Percentiles rank a stretch among this genome's conserved stretches.
Conservation (phyloP, 768 basidiomycete genomes). For the Pulveroboletus sp. region DNA sequence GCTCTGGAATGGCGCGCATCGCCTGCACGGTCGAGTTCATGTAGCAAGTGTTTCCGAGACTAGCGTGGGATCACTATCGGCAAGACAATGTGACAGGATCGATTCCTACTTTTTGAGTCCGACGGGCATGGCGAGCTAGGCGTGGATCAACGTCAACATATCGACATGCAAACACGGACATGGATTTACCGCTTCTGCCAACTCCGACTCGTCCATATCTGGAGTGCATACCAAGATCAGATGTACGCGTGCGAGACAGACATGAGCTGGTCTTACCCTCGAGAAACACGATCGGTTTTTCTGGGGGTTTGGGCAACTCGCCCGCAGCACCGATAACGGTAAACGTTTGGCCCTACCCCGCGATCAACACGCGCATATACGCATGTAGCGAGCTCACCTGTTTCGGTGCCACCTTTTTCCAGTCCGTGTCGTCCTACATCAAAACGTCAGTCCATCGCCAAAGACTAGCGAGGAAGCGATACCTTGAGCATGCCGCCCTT, state of each 20-base stretch:
- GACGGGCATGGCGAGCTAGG: conserved; percentile 73
- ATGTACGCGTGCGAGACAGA: background rate
- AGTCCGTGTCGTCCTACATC: conserved; percentile 77
- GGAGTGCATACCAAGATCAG: conserved; percentile 17
- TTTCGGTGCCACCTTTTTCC: conserved; percentile 83
- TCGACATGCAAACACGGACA: background rate
- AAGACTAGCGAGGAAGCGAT: background rate
- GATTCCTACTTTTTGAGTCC: conserved; percentile 68
- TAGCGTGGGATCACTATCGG: conserved; percentile 17
- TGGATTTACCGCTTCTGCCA: conserved; percentile 74
- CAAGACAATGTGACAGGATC: background rate
- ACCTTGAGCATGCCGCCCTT: conserved; percentile 92
- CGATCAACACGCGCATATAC: conserved; percentile 1
- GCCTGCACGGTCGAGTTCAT: conserved; percentile 96
- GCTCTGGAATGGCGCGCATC: conserved; percentile 88
- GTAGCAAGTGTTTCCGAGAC: conserved; percentile 94
- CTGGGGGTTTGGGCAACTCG: conserved; percentile 86
- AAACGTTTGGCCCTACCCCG: conserved; percentile 74
- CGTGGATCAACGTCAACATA: conserved; percentile 1
- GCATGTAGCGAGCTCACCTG: conserved; percentile 44
- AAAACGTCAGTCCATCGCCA: background rate
- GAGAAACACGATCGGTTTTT: conserved; percentile 74
- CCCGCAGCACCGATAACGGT: conserved; percentile 94
- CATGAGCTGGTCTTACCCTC: conserved; percentile 54
- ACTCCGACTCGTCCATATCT: conserved; percentile 84